Base-by-base conservation (phyloP, 2,329 filamentous ascomycete species). In the Chrysosphaeria jannelii region DNA sequence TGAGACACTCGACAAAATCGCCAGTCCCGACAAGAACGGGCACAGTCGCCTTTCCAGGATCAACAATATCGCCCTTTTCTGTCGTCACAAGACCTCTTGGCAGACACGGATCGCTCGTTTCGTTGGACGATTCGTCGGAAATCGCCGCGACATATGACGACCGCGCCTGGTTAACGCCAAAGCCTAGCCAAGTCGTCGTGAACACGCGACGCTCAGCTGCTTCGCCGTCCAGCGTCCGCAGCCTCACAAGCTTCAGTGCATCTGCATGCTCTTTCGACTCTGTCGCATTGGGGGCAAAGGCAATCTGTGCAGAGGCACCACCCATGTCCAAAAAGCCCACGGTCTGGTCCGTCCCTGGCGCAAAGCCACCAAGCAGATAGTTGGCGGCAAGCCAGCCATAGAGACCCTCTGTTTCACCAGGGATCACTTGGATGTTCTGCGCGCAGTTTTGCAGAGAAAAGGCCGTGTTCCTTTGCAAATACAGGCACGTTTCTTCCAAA, bases 291-390 rank as follows among this genome's bases (percentile, higher is more conserved):
- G 85, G 85, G 2, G 79, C 81, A 42, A 97, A 97, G 0, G 88
- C 85, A 37, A 97, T 93, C 45, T 97, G 85, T 10, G 85, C 81
- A 0, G 81, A 93, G 13, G 85, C 85, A 24, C 85, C 85, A 23
- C 85, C 85, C 88, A 97, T 97, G 40, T 97, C 85, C 29, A 97
- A 50, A 37, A 97, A 97, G 1, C 85, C 85, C 42, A 93, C 97
- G 0, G 85, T 97, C 37, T 79, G 72, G 13, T 59, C 62, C 32
- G 89, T 78, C 24, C 76, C 78, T 0, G 75, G 67, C 40, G 93
- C 72, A 35, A 97, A 93, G 4, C 78, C 76, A 14, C 78, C 81
- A 2, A 97, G 53, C 14, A 97, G 47, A 38, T 97, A 97, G 39
- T 97, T 97, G 25, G 81, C 74, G 6, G 88, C 81, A 34, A 97